Evolutionary conservation across 2,329 filamentous ascomycete genomes (phyloP), one percentile per base, ranked within the genome.

Genomic region (Botrytis elliptica): DNA sequence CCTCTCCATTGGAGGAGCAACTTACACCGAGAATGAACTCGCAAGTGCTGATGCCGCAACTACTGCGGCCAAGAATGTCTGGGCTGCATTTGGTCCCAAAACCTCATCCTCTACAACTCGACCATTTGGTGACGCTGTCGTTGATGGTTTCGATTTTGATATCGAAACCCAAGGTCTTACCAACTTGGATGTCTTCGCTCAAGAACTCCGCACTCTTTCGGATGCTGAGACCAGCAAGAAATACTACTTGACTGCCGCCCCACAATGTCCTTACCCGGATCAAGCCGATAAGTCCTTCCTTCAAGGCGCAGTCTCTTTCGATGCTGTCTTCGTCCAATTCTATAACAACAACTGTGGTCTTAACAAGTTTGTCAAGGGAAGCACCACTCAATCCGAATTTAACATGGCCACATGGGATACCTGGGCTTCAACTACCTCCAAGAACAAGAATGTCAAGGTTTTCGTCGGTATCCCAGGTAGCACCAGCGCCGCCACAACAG

Each of bases 141-240:
- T 94, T 64, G 91, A 94, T 80, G 92, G 92, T 9, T 93, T 94
- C 81, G 92, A 94, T 82, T 89, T 94, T 76, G 92, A 94, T 81
- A 44, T 73, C 10, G 72, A 70, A 44, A 44, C 16, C 0, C 25
- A 33, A 55, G 42, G n/a, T 36, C 52, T 64, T 36, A 29, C 55
- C 20, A 59, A 70, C 59, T 52, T 73, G 42, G 66, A 70, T 3
- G 72, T 70, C 36, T 73, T 73, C 29, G 72, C 66, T 29, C 46
- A 57, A 38, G 66, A 73, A 46, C 66, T 73, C 20, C 87, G 89
- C 44, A 77, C 81, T 25, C 81, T 85, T 55, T 89, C 90, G 84
- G 84, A 89, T 77, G 82, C 71, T 25, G 66, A 70, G n/a, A 70
- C 71, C 6, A 22, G 82, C 40, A 88, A 87, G 81, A 82, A 81